Evolutionary conservation across 805 yeast genomes (phyloP).

Genomic region (Pichia heedii): DNA sequence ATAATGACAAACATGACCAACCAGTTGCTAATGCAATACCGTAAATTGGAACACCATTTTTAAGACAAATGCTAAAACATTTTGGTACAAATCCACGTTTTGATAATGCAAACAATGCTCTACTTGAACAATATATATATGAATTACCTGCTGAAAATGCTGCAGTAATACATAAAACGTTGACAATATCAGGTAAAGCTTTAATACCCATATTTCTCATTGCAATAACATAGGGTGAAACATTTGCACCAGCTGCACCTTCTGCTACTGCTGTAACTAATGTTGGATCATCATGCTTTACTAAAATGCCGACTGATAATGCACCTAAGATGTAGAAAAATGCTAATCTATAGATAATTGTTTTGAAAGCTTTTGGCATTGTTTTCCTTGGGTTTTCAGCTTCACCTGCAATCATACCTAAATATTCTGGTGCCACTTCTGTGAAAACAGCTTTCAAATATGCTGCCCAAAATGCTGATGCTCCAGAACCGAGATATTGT

Average conservation of each 20-base stretch:
- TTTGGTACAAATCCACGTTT: conserved; percentile 66
- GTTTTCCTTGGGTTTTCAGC: conserved; percentile 49
- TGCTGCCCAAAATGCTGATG: conserved; percentile 62
- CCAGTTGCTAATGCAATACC: conserved; percentile 27
- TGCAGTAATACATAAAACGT: conserved; percentile 64
- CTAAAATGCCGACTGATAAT: conserved; percentile 67
- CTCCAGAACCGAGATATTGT: conserved; percentile 44
- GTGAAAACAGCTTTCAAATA: conserved; percentile 67
- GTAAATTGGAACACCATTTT: conserved; percentile 45
- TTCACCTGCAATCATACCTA: conserved; percentile 81
- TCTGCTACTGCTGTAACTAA: conserved; percentile 48
- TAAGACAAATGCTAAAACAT: conserved; percentile 51
- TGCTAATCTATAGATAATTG: conserved; percentile 60
- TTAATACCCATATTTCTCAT: conserved; percentile 62
- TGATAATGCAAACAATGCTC: conserved; percentile 62
- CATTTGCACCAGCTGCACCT: conserved; percentile 66
- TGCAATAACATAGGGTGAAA: conserved; percentile 78
- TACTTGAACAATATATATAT: conserved; percentile 62
- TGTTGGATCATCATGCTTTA: conserved; percentile 59
- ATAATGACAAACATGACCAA: conserved; percentile 21
- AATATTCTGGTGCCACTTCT: conserved; percentile 74
- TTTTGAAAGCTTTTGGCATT: conserved; percentile 71
- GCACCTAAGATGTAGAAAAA: conserved; percentile 67
- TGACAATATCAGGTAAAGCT: conserved; percentile 67
- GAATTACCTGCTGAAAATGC: conserved; percentile 83